These are phyloP conservation scores for Aspergillus conjunctus DNA, from an alignment of 495 filamentous ascomycete genomes.

Conservation along the genomic window DNA sequence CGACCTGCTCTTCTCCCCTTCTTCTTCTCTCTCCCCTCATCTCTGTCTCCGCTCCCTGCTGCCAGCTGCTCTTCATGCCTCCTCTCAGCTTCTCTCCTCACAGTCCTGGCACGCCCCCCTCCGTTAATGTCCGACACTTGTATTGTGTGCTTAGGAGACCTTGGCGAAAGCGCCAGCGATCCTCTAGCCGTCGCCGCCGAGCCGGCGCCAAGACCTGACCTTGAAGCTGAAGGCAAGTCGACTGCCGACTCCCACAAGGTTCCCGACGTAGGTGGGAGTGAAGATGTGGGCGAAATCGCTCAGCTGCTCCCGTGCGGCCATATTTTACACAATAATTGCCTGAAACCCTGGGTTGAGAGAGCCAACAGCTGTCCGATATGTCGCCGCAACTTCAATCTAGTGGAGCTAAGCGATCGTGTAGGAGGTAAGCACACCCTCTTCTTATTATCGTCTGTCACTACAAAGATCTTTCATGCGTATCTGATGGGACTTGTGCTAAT, in stretches of 20 bases:
- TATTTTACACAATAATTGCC: slow-evolving; percentile 85
- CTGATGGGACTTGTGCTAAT: slow-evolving; percentile 7
- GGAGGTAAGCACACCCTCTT: slow-evolving; percentile 62
- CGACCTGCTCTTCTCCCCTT: slow-evolving; percentile 32
- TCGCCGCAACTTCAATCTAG: slow-evolving; percentile 83
- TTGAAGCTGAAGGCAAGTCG: slow-evolving; percentile 36
- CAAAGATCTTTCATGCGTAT: too few species aligned
- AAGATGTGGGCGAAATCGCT: slow-evolving; percentile 58
- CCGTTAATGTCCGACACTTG: slow-evolving; percentile 85
- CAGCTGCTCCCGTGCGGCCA: slow-evolving; percentile 79
- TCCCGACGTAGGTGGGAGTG: slow-evolving; percentile 34
- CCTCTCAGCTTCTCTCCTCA: slow-evolving; percentile 34
- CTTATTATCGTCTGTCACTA: background rate
- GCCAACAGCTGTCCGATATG: slow-evolving; percentile 99
- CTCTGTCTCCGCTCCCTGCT: slow-evolving; percentile 19
- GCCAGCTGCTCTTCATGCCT: slow-evolving; percentile 52
- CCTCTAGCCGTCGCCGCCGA: slow-evolving; percentile 47
- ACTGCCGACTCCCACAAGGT: slow-evolving; percentile 39
- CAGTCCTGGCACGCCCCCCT: slow-evolving; percentile 35
- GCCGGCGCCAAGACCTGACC: slow-evolving; percentile 51
- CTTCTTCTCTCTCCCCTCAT: slow-evolving; percentile 24
- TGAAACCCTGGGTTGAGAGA: slow-evolving; percentile 90
- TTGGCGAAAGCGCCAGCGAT: slow-evolving; percentile 64
- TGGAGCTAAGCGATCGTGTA: slow-evolving; percentile 74
- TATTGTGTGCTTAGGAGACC: slow-evolving; percentile 93